Evolutionary conservation across 352 stramenopile genomes (phyloP), one percentile per base, ranked within the genome.

Genomic region (Phytopythium boreale): DNA sequence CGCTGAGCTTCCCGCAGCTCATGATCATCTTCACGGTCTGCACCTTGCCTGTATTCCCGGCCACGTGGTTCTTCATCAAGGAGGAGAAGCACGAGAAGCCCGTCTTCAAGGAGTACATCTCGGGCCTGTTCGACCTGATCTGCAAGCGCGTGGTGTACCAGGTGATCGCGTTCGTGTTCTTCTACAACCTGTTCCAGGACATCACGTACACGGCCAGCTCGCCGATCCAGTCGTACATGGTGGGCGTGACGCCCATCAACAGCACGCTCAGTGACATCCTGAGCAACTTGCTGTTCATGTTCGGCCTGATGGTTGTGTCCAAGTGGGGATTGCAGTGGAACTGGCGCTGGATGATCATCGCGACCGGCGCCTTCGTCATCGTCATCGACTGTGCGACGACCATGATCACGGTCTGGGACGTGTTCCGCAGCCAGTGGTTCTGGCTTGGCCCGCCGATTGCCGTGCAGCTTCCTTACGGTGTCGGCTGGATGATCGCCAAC

Each of bases 381-480:
- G 39, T 61, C 7, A 62, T 78, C 27, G 74, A 81, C 55, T 63
- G 50, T 20, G 22, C 72, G n/a, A 61, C 68, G 11, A 66, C 64
- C 4, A 64, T 79, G 37, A 44, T 81, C 39, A 69, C 63, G 4
- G 64, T 72, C 31, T 81, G 70, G 70, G 68, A 81, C 46, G 71
- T 81, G 3, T 37, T 79, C 8, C 67, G 72, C 24, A 72, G 52
- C 59, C 74, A 76, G 61, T 81, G 73, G 73, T 77, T 80, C 59
- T 80, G 61, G 63, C 63, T 76, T 9, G 72, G n/a, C n/a, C n/a
- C n/a, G n/a, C n/a, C n/a, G n/a, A n/a, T n/a, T n/a, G n/a, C n/a
- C n/a, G n/a, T n/a, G 69, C 59, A 62, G 26, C 31, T 81, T 2
- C 74, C 70, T 4, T 17, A 55, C 55, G 52, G 50, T 36, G 63